These are phyloP conservation scores for Entophlyctis helioformis DNA, from an alignment of 192 early-diverging fungal genomes.

Conservation along the genomic window DNA sequence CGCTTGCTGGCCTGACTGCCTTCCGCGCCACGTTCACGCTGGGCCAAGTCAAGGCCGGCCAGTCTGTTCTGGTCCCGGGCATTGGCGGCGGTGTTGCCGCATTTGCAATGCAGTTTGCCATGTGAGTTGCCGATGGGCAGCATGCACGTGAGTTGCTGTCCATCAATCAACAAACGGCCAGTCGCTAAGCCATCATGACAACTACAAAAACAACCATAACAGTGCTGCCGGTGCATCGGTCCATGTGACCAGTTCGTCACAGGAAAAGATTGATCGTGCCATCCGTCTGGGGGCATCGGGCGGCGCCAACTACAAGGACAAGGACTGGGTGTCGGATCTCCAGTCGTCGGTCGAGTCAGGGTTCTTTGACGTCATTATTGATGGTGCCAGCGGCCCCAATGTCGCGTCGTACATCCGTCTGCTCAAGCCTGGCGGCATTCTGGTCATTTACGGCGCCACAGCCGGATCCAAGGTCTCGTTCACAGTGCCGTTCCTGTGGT, in stretches of 20 bases:
- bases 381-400: conserved; percentile 51
- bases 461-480: conserved; percentile 24
- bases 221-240: conserved; percentile 58
- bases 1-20: conserved; percentile 46
- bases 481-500: conserved; percentile 31
- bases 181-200: no score
- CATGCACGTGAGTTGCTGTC: no score
- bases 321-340: conserved; percentile 34
- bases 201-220: no score
- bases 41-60: conserved; percentile 32
- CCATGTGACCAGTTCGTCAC: conserved; percentile 54
- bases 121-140: no score
- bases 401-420: conserved; percentile 20
- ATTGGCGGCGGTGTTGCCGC: conserved; percentile 68
- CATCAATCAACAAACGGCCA: no score
- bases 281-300: conserved; percentile 50
- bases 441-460: conserved; percentile 51
- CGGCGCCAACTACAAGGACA: conserved; percentile 56
- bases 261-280: conserved; percentile 50
- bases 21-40: conserved; percentile 52
- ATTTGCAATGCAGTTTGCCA: conserved; percentile 50
- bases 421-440: conserved; percentile 15
- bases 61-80: conserved; percentile 54
- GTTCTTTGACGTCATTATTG: conserved; percentile 50
- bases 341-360: conserved; percentile 13